Evolutionary conservation across 495 filamentous ascomycete species (phyloP).

Genomic region (Xylaria scruposa): DNA sequence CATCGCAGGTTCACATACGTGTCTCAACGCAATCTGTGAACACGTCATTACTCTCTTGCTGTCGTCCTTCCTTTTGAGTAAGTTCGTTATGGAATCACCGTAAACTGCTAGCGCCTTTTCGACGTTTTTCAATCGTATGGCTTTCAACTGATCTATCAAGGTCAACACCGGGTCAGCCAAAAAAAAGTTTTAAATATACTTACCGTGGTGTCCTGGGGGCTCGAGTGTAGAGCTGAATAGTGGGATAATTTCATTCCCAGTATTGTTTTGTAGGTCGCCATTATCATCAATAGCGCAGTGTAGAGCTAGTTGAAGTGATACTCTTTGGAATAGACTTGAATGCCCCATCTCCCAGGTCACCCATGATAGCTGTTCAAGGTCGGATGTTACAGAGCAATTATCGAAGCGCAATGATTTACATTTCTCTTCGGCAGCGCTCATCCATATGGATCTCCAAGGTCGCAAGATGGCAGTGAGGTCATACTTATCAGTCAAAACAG

Average conservation of each 20-base stretch:
- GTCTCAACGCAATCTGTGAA: too few relatives aligned
- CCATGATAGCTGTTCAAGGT: slow-evolving; percentile 17
- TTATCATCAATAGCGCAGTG: neutral
- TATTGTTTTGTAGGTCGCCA: slow-evolving; percentile 10
- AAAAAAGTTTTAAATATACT: too few relatives aligned
- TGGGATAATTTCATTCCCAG: neutral
- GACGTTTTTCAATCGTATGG: too few relatives aligned
- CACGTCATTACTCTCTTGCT: too few relatives aligned
- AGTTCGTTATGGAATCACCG: too few relatives aligned
- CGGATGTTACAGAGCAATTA: neutral
- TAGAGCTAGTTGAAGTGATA: neutral
- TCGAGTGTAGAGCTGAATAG: neutral
- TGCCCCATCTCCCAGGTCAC: slow-evolving; percentile 28
- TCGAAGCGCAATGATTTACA: neutral
- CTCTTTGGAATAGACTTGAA: neutral
- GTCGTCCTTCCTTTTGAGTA: too few relatives aligned
- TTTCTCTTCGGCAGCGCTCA: neutral
- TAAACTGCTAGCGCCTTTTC: too few relatives aligned
- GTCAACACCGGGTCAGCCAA: too few relatives aligned
- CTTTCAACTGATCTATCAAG: too few relatives aligned
- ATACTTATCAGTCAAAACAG: slow-evolving; percentile 30
- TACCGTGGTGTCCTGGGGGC: neutral
- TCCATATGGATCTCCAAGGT: slow-evolving; percentile 25
- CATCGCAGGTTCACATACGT: too few relatives aligned
- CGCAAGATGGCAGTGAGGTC: slow-evolving; percentile 24